phyloP scores from a whole-genome alignment of 495 filamentous ascomycete species.

The Hyaloscypha hepaticicola region DNA sequence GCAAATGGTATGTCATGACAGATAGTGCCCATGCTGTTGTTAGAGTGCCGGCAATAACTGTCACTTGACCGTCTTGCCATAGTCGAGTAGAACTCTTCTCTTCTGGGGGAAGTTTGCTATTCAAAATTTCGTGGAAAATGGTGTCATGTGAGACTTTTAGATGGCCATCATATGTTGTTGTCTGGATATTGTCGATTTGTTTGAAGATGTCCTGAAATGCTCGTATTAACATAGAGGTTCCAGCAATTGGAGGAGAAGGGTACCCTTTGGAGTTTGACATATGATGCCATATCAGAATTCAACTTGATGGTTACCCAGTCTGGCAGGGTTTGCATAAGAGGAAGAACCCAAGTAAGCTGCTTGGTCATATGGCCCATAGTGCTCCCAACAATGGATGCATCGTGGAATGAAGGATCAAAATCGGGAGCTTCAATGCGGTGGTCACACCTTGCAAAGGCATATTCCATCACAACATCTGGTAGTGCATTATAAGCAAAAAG shows the following conservation, averaged over 20 bases:
- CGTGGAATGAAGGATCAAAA: constrained; percentile 20
- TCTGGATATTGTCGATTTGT: constrained; percentile 13
- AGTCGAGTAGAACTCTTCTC: constrained; percentile 35
- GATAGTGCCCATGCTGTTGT: constrained; percentile 33
- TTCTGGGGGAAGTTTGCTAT: constrained; percentile 25
- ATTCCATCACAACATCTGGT: constrained; percentile 19
- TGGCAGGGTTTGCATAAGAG: constrained; percentile 15
- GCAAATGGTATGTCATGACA: constrained; percentile 36
- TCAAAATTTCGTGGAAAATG: constrained; percentile 24
- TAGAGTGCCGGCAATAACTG: constrained; percentile 34
- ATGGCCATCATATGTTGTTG: constrained; percentile 6
- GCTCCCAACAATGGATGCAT: constrained; percentile 16
- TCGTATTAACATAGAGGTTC: neutral
- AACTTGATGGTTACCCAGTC: constrained; percentile 12
- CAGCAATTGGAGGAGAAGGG: neutral
- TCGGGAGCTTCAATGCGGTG: constrained; percentile 18
- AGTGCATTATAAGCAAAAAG: neutral
- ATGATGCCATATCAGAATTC: constrained; percentile 18
- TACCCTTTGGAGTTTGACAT: constrained; percentile 16
- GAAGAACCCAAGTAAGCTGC: constrained; percentile 19
- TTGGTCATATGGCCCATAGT: constrained; percentile 18
- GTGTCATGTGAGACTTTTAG: constrained; percentile 18
- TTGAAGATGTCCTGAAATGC: constrained; percentile 6
- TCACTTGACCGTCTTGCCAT: constrained; percentile 34
- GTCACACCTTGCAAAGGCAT: constrained; percentile 20